Evolutionary conservation across 805 yeast genomes (phyloP).

Genomic region (Nakazawaea anatomiae): DNA sequence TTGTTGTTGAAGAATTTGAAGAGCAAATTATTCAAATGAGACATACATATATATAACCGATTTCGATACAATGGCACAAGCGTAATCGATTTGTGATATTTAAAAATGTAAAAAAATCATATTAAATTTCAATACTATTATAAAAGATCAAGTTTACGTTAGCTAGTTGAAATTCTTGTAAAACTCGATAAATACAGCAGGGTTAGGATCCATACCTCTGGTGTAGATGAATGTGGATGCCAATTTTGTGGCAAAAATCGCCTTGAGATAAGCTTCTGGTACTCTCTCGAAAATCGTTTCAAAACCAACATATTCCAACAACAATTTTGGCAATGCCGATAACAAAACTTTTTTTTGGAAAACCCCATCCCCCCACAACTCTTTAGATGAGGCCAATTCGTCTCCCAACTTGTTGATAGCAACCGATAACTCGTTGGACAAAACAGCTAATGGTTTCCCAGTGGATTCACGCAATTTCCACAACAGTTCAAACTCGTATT

Average conservation of each 20-base stretch:
- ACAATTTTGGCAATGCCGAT: constrained; percentile 72
- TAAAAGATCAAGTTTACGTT: background rate
- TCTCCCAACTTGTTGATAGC: constrained; percentile 84
- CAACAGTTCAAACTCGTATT: constrained; percentile 76
- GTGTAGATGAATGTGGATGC: constrained; percentile 83
- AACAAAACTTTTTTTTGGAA: constrained; percentile 74
- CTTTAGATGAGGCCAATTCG: constrained; percentile 74
- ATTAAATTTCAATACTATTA: background rate
- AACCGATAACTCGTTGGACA: constrained; percentile 78
- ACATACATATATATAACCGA: no score
- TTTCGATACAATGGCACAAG: no score
- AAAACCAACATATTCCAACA: constrained; percentile 60
- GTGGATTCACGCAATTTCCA: constrained; percentile 71
- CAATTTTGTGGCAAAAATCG: constrained; percentile 80
- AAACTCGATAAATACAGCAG: constrained; percentile 68
- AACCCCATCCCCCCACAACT: constrained; percentile 76
- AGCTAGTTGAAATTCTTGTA: constrained; percentile 4
- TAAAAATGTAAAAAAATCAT: no score
- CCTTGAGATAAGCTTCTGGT: constrained; percentile 82
- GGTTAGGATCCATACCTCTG: constrained; percentile 76
- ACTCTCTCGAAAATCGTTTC: constrained; percentile 67
- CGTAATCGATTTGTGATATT: no score
- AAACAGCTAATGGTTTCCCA: constrained; percentile 55
- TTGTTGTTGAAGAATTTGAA: constrained; percentile 19
- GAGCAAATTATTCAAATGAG: background rate